Evolutionary conservation across 169 alveolate genomes (phyloP).

Genomic region (Plasmodium gonderi): DNA sequence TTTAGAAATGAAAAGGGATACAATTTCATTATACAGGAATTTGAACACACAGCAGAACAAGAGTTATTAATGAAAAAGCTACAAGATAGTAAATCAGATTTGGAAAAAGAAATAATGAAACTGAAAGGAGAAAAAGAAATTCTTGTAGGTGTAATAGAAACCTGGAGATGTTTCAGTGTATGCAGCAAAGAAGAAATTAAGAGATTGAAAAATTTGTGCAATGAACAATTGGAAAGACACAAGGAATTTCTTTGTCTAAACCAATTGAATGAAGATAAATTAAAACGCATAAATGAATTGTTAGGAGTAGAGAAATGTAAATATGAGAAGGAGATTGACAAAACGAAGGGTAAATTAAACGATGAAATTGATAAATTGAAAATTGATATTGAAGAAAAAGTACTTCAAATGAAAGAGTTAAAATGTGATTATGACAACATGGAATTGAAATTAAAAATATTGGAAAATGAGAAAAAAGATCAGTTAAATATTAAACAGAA

Average conservation of each 20-base stretch:
- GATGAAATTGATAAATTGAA: neutral
- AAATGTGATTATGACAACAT: constrained; percentile 1
- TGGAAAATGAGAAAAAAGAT: constrained; percentile 13
- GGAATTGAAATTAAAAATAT: neutral
- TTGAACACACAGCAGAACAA: neutral
- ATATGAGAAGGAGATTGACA: constrained; percentile 31
- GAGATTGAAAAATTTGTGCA: constrained; percentile 12
- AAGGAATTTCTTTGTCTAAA: constrained; percentile 36
- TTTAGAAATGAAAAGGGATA: too few relatives aligned
- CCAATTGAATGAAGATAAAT: constrained; percentile 34
- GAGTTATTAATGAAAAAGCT: neutral
- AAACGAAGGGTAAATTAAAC: constrained; percentile 1
- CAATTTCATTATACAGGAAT: neutral
- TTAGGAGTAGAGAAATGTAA: constrained; percentile 11
- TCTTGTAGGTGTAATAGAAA: constrained; percentile 7
- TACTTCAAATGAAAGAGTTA: neutral
- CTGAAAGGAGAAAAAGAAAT: constrained; percentile 53
- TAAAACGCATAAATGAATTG: neutral
- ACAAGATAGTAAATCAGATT: constrained; percentile 9
- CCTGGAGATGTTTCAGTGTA: constrained; percentile 46
- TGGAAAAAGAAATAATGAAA: neutral
- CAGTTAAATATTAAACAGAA: constrained; percentile 8
- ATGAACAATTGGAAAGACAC: constrained; percentile 54
- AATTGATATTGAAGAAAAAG: constrained; percentile 6
- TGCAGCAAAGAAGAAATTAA: constrained; percentile 48